Percentiles rank a stretch among this genome's conserved stretches.
Conservation (phyloP, 345 rosid species). For the Rhizophora apiculata region DNA sequence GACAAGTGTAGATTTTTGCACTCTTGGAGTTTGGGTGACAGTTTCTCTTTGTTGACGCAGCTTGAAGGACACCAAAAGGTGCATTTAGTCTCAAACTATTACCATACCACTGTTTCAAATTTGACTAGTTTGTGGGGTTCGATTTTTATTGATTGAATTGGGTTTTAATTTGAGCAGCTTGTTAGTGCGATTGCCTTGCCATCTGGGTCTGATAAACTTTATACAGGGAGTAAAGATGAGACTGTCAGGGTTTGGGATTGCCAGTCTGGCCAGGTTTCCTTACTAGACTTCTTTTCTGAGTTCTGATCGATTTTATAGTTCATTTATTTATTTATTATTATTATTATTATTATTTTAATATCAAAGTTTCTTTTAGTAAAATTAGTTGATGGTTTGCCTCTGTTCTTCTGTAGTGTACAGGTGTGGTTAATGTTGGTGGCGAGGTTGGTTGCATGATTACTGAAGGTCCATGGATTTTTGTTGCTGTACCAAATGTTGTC, state of each 20-base stretch:
- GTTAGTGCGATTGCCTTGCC: conserved; percentile 38
- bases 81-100: neutral
- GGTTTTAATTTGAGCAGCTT: conserved; percentile 41
- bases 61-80: conserved; percentile 97
- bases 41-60: conserved; percentile 66
- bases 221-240: conserved; percentile 9
- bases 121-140: conserved; percentile 11
- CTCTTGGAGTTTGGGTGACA: conserved; percentile 83
- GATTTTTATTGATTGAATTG: neutral
- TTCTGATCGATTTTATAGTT: neutral
- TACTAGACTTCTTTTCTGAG: neutral
- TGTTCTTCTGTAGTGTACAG: conserved; percentile 53
- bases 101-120: neutral
- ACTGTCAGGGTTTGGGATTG: conserved; percentile 14
- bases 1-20: conserved; percentile 82
- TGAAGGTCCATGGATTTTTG: conserved; percentile 97
- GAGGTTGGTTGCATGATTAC: conserved; percentile 90
- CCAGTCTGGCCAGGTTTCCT: conserved; percentile 48
- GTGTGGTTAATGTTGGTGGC: conserved; percentile 40
- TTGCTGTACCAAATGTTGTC: conserved; percentile 79
- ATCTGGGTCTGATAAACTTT: conserved; percentile 12
- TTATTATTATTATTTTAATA: too few species aligned
- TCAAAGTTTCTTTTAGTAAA: too few species aligned
- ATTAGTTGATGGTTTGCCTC: neutral
- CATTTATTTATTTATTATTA: neutral